Base-by-base conservation (phyloP, 495 filamentous ascomycete genomes). In the Paragyromitra xinjiangensis region DNA sequence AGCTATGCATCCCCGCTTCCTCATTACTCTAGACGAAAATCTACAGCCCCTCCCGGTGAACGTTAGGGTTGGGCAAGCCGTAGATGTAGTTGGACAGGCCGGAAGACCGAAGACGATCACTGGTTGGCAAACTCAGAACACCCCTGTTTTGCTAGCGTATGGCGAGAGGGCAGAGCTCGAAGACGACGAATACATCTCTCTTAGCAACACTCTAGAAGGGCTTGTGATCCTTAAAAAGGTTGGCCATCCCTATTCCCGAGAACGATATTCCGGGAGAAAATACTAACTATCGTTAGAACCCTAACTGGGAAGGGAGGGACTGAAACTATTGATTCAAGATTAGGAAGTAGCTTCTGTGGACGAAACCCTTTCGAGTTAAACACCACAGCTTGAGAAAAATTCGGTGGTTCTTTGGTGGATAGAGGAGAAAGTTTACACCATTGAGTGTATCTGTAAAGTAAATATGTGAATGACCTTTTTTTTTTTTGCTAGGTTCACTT, bases 91-190 rank as follows among this genome's bases (percentile, higher is more conserved):
- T 50, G 95, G 95, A 58, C 95, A 98, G 84, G 95, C 96, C 0
- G 95, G 95, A 72, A 88, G 94, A 77, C 95, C 95, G 62, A 99
- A 98, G 90, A 98, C 96, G 3, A 99, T 99, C 78, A 99, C 95
- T 16, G 95, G 95, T 50, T 99, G 95, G 95, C 95, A 99, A 86
- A 99, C 95, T 73, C 95, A 99, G 85, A 98, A 93, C 85, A 98
- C 95, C 22, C 95, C 95, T 3, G 95, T 99, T 64, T 86, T 99
- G 69, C 86, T 99, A 82, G 90, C 93, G 8, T 90, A 97, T 83
- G 96, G 95, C 14, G 95, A 99, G 87, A 87, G 95, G 80, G 95
- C 95, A 53, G 95, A 99, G 86, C 84, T 99, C 63, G 95, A 99
- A 84, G 96, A 98, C 82, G 95, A 99, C 86, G 90, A 98, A 84